Evolutionary conservation across 768 basidiomycete genomes (phyloP), one percentile per base, ranked within the genome.

Genomic region (Coprinopsis strossmayeri): DNA sequence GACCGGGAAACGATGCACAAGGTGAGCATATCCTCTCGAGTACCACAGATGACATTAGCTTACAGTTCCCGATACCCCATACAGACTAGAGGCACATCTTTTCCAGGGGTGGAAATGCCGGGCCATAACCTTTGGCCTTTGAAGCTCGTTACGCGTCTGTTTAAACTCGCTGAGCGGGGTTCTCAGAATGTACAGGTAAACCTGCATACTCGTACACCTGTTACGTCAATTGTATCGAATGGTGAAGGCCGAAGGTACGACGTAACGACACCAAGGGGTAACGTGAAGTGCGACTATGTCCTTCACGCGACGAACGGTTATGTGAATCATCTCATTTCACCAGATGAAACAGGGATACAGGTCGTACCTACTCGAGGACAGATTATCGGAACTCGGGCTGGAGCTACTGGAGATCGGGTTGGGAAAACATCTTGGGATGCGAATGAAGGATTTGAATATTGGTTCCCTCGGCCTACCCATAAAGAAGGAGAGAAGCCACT

Each of bases 221-320:
- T 42, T 9, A 42, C 40, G 9, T 18, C 4, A 18, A 26, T 42
- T 17, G 4, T 18, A 9, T 12, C 40, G 9, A 21, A 42, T 5
- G 20, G 5, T 25, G 30, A 59, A 41, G 57, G 15, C 32, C 25
- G 15, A 20, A 21, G 28, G 20, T 30, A 11, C 17, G 35, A 38
- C 12, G n/a, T 34, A 9, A 20, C 34, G 32, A 24, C 45, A 0
- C 74, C 81, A 0, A 76, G 89, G n/a, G 91, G 92, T 1, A 54
- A 58, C 1, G 61, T 91, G 18, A 34, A 60, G 3, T 82, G 85
- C 53, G 63, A 70, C 17, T 79, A 82, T 51, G 76, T 95, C 37
- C 68, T 96, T 3, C 90, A 93, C 59, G 90, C 89, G 0, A 93
- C 90, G 9, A 96, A 96, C 57, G 93, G 71, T 0, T 93, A 94